A percentile compares a stretch with the other conserved stretches of the same genome.
Evolutionary conservation across 331 rosid species (phyloP).

Genomic region (Cydonia oblonga): DNA sequence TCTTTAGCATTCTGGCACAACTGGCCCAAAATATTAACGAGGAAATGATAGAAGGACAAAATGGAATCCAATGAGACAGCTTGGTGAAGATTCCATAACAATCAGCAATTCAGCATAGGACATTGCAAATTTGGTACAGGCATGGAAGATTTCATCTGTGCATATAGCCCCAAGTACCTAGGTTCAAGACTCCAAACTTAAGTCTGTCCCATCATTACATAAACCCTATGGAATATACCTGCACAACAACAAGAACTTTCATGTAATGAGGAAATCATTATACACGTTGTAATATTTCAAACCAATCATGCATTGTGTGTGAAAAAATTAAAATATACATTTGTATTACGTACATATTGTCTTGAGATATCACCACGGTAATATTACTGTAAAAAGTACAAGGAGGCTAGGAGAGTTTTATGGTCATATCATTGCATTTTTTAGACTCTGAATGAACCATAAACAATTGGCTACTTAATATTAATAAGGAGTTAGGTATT

Average conservation of each 20-base stretch:
- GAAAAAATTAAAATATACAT: too few relatives aligned
- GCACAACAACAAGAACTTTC: background rate
- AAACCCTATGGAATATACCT: background rate
- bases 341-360: too few relatives aligned
- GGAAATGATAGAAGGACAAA: background rate
- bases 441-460: background rate
- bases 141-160: background rate
- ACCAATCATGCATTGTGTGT: too few relatives aligned
- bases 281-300: too few relatives aligned
- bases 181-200: too few relatives aligned
- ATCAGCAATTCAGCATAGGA: too few relatives aligned
- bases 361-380: too few relatives aligned
- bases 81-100: background rate
- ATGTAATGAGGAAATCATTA: too few relatives aligned
- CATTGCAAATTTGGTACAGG: background rate
- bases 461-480: background rate
- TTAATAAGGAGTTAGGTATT: background rate
- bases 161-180: too few relatives aligned
- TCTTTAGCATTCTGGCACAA: constrained; percentile 3
- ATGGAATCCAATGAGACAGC: background rate
- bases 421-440: background rate
- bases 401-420: background rate
- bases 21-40: background rate
- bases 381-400: too few relatives aligned
- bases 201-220: too few relatives aligned